Evolutionary conservation across 2,329 filamentous ascomycete species (phyloP), one percentile per base, ranked within the genome.

Genomic region (Colletotrichum sp.): DNA sequence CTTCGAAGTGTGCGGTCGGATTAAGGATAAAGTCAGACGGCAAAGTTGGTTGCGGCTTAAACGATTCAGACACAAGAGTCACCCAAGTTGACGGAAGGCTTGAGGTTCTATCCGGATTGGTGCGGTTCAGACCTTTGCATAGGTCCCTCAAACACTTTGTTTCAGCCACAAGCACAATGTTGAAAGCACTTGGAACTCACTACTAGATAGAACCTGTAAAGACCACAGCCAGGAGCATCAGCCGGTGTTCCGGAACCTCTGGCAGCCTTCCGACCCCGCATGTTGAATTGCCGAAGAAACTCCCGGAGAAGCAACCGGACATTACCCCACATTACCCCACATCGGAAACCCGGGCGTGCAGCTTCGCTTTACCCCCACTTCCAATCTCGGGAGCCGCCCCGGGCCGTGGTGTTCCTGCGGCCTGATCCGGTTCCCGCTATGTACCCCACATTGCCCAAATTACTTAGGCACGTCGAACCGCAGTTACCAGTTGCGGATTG

Each of bases 21-120:
- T 30, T 26, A 18, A 30, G 55, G 15, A 30, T 59, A 30, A 59
- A 30, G 55, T 30, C 44, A 13, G 55, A 59, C 15, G 8, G 16
- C 55, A 59, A 59, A 16, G 55, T 26, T 59, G 55, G 55, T 59
- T 52, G 44, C n/a, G 44, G 44, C 44, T 52, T 8, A 52, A 52
- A 52, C 44, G 44, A 52, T 52, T 52, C 44, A 52, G 44, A 52
- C n/a, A 52, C 44, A 52, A 52, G 44, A 52, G 44, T 52, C 44
- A 8, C n/a, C 44, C n/a, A 24, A 52, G 44, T 52, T 52, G n/a
- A 21, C n/a, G n/a, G 12, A 21, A 21, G 44, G 44, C 44, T 21
- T 52, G 44, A 52, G n/a, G 44, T 52, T 52, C 44, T 52, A 52
- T 52, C n/a, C n/a, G n/a, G n/a, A 52, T 52, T 52, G 44, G 44